phyloP scores from a whole-genome alignment of 176 grass and related monocot species.

The Carex littledalei region DNA sequence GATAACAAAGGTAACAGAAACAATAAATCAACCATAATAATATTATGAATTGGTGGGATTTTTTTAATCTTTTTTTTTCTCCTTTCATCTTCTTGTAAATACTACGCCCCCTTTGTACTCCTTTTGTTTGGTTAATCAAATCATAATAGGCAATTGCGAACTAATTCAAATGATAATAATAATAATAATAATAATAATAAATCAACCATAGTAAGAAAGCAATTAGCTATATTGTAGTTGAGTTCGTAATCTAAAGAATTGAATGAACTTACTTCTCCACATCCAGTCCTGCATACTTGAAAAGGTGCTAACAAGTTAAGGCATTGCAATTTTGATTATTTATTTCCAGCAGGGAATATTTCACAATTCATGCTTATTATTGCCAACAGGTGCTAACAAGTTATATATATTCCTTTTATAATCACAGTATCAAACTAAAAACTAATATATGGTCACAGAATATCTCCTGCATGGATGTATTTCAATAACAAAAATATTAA shows the following conservation, averaged over 20 bases:
- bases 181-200: no score
- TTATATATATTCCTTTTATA: neutral
- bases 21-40: neutral
- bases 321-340: neutral
- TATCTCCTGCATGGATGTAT: neutral
- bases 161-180: no score
- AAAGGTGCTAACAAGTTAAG: slow-evolving; percentile 58
- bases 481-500: neutral
- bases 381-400: no score
- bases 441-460: neutral
- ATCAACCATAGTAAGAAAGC: neutral
- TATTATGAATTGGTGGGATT: no score
- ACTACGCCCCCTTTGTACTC: no score
- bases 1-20: neutral
- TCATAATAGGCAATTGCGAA: neutral
- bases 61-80: neutral
- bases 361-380: neutral
- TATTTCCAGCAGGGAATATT: no score
- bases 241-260: neutral
- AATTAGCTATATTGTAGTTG: neutral
- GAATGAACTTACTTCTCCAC: slow-evolving; percentile 66
- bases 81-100: neutral
- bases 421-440: neutral
- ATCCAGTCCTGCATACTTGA: slow-evolving; percentile 81
- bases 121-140: neutral